phyloP scores from a whole-genome alignment of 2,329 filamentous ascomycete genomes.

The Colletotrichum salicis region DNA sequence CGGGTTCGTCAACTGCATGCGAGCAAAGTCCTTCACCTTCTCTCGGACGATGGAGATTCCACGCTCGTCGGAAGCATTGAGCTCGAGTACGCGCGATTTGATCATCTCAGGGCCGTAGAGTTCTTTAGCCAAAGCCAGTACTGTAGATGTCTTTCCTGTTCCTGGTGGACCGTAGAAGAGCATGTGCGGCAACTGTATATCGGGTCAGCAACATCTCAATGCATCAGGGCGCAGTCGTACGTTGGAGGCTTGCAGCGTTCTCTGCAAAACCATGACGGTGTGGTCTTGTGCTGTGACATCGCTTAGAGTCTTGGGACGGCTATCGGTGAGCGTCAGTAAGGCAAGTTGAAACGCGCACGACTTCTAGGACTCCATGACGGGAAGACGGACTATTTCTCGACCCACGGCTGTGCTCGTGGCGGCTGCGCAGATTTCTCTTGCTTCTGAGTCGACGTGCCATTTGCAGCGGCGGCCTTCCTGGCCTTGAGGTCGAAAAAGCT shows the following conservation, averaged over 20 bases:
- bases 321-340: constrained; percentile 53
- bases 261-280: constrained; percentile 90
- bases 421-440: constrained; percentile 68
- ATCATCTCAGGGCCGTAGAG: constrained; percentile 96
- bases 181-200: constrained; percentile 87
- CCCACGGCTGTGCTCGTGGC: constrained; percentile 86
- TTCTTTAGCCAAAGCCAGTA: constrained; percentile 96
- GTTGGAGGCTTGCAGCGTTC: constrained; percentile 94
- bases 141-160: constrained; percentile 97
- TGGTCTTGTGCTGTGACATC: constrained; percentile 99
- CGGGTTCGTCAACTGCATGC: constrained; percentile 90
- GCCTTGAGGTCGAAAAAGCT: constrained; percentile 97
- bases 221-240: constrained; percentile 55
- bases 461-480: constrained; percentile 79
- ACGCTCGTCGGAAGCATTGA: constrained; percentile 98
- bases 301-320: constrained; percentile 90
- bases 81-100: constrained; percentile 93
- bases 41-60: constrained; percentile 97
- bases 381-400: constrained; percentile 90
- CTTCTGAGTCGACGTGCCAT: constrained; percentile 72
- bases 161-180: constrained; percentile 98
- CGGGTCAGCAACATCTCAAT: constrained; percentile 15
- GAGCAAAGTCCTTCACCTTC: constrained; percentile 98
- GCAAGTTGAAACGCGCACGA: background rate
- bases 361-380: constrained; percentile 3